A percentile compares a stretch with the other conserved stretches of the same genome.
Conservation (phyloP, 78 protist species). For the slime mould (Dictyostelium discoideum) region dicty_2.7 NC_007091.3:2935001-2935500, state of each 20-base stretch:
- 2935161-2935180: conserved; percentile 39
- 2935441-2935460: too few species aligned
- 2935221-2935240: conserved; percentile 17
- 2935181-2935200: conserved; percentile 63
- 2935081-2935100: conserved; percentile 28
- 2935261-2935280: not conserved
- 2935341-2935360: conserved; percentile 23
- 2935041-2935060: not conserved
- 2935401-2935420: not conserved
- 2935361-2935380: not conserved
- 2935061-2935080: conserved; percentile 29
- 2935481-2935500: not conserved
- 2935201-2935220: conserved; percentile 75
- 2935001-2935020: not conserved
- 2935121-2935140: conserved; percentile 2
- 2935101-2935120: conserved; percentile 47
- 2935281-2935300: conserved; percentile 33
- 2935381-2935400: not conserved
- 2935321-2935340: conserved; percentile 59
- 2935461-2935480: not conserved
- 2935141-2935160: not conserved
- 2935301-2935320: conserved; percentile 62
- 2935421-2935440: too few species aligned
- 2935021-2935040: not conserved
- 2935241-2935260: not conserved